Conservation (phyloP, 768 basidiomycete genomes). For the Lactifluus subvellereus region DNA sequence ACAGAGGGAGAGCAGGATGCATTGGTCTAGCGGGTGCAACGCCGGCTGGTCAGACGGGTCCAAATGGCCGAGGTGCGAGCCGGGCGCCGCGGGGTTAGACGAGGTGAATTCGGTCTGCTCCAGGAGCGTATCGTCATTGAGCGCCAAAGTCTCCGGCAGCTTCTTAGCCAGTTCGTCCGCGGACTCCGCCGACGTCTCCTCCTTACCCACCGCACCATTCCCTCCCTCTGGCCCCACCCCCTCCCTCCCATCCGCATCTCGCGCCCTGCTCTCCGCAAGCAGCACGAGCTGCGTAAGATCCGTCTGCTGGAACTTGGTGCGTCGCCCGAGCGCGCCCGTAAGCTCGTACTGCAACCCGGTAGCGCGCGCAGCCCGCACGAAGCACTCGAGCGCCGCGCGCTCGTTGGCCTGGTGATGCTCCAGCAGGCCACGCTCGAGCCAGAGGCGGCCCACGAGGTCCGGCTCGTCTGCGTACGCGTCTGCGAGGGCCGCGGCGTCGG, state of each 20-base stretch:
- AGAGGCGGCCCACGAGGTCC: conserved; percentile 61
- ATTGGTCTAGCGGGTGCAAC: conserved; percentile 90
- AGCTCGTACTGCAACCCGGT: conserved; percentile 84
- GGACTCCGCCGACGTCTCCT: conserved; percentile 50
- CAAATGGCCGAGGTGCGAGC: conserved; percentile 56
- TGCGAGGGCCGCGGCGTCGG: conserved; percentile 30
- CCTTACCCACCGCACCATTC: conserved; percentile 4
- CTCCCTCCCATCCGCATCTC: background rate
- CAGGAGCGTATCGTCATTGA: conserved; percentile 95
- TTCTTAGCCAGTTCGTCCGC: conserved; percentile 27
- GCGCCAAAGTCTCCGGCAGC: conserved; percentile 71
- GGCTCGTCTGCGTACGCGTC: conserved; percentile 43
- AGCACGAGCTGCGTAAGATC: conserved; percentile 88
- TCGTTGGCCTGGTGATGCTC: conserved; percentile 73
- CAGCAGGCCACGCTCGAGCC: conserved; percentile 74
- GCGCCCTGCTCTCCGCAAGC: conserved; percentile 75
- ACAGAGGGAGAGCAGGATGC: conserved; percentile 84
- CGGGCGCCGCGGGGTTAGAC: conserved; percentile 44
- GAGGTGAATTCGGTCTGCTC: conserved; percentile 92
- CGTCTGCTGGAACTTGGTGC: conserved; percentile 87
- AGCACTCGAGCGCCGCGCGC: conserved; percentile 67
- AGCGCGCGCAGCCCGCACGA: conserved; percentile 69
- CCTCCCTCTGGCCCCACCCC: conserved; percentile 10
- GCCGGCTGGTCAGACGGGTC: conserved; percentile 81
- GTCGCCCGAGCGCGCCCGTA: conserved; percentile 87